These are phyloP conservation scores for Sanghuangporus weigelae DNA, from an alignment of 1,284 basidiomycete species.

Conservation along the genomic window DNA sequence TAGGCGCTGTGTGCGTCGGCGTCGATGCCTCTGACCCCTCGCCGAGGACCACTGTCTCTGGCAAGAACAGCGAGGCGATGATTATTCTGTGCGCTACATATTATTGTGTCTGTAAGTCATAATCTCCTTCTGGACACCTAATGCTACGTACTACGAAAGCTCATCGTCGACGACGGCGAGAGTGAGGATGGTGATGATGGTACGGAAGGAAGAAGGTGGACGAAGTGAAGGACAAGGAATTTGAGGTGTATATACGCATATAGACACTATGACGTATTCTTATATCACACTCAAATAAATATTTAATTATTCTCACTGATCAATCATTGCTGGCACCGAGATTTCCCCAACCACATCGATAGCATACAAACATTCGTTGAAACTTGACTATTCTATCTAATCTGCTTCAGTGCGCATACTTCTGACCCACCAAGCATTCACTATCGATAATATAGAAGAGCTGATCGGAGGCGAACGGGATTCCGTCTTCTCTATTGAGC, in stretches of 20 bases:
- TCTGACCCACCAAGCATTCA: background rate
- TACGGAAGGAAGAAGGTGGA: background rate
- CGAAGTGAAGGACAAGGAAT: background rate
- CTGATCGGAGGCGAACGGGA: background rate
- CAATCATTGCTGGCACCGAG: background rate
- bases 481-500: background rate
- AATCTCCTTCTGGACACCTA: background rate
- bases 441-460: background rate
- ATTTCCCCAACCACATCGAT: background rate
- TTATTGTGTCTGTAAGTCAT: background rate
- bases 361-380: background rate
- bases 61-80: conserved; percentile 76
- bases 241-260: background rate
- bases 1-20: conserved; percentile 7
- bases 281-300: background rate
- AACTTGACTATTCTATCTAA: background rate
- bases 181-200: background rate
- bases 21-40: conserved; percentile 41
- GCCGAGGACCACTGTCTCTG: conserved; percentile 58
- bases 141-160: conserved; percentile 33
- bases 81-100: conserved; percentile 54
- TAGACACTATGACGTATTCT: background rate
- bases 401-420: background rate
- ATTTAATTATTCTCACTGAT: background rate
- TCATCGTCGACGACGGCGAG: conserved; percentile 39